Evolutionary conservation across 2,329 filamentous ascomycete genomes (phyloP).

Genomic region (Cladosporium sp.): DNA sequence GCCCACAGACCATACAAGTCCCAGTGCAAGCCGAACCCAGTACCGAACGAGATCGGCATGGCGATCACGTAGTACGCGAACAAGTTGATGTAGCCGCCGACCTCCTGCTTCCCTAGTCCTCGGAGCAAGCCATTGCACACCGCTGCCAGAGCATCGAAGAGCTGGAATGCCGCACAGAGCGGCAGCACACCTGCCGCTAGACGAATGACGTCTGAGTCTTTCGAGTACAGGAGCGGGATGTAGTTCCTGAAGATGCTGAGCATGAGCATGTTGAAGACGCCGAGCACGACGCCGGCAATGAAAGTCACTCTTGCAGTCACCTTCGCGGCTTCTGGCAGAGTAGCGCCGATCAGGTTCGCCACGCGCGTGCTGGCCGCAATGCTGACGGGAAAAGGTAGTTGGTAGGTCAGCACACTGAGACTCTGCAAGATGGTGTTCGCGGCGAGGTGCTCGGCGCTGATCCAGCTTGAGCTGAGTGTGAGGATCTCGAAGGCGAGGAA

Average conservation of each 20-base stretch:
- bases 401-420: constrained; percentile 77
- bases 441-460: constrained; percentile 77
- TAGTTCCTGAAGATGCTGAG: constrained; percentile 68
- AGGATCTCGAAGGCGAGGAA: constrained; percentile 84
- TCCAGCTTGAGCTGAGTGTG: constrained; percentile 77
- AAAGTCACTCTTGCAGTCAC: constrained; percentile 77
- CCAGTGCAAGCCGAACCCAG: constrained; percentile 76
- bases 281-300: constrained; percentile 66
- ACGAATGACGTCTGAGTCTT: constrained; percentile 63
- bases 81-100: constrained; percentile 86
- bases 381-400: constrained; percentile 87
- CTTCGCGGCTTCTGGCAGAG: constrained; percentile 76
- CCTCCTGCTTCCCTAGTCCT: constrained; percentile 82
- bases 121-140: constrained; percentile 82
- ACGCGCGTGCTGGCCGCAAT: constrained; percentile 87
- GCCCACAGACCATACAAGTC: constrained; percentile 78
- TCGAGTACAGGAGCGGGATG: constrained; percentile 75
- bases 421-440: constrained; percentile 85
- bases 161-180: constrained; percentile 82
- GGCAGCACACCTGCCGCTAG: constrained; percentile 71
- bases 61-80: constrained; percentile 83
- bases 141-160: constrained; percentile 79
- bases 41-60: constrained; percentile 77
- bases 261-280: constrained; percentile 73
- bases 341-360: constrained; percentile 88